phyloP scores from a whole-genome alignment of 768 basidiomycete species.

The Mycena metata region DNA sequence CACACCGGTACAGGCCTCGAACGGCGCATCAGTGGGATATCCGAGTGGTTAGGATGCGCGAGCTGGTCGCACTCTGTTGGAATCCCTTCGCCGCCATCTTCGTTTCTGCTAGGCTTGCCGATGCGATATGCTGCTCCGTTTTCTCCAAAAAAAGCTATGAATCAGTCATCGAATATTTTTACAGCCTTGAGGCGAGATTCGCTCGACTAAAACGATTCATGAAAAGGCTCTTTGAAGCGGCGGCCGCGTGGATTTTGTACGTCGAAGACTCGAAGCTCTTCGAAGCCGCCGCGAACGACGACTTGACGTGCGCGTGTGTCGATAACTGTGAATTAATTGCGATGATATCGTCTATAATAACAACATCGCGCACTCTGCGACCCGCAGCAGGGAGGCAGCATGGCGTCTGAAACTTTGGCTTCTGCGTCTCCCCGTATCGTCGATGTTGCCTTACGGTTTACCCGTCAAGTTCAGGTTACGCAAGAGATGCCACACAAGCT shows the following conservation, averaged over 20 bases:
- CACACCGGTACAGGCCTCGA: no score
- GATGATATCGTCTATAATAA: no score
- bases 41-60: no score
- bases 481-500: constrained; percentile 2
- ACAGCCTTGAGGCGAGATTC: not conserved
- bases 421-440: not conserved
- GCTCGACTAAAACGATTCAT: not conserved
- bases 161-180: not conserved
- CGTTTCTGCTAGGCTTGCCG: not conserved
- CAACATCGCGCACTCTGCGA: not conserved
- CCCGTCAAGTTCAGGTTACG: not conserved
- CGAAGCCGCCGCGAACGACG: not conserved
- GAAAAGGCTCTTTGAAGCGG: not conserved
- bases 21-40: no score
- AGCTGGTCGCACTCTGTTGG: constrained; percentile 13
- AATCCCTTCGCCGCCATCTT: not conserved
- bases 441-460: not conserved
- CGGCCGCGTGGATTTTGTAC: constrained; percentile 1
- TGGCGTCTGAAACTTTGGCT: not conserved
- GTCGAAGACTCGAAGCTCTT: no score
- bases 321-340: not conserved
- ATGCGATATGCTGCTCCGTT: not conserved
- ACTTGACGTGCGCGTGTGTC: not conserved
- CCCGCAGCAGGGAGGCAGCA: not conserved
- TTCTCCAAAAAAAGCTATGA: not conserved